Evolutionary conservation across 768 basidiomycete genomes (phyloP), one percentile per base, ranked within the genome.

Genomic region (Termitomyces bulborhizus): DNA sequence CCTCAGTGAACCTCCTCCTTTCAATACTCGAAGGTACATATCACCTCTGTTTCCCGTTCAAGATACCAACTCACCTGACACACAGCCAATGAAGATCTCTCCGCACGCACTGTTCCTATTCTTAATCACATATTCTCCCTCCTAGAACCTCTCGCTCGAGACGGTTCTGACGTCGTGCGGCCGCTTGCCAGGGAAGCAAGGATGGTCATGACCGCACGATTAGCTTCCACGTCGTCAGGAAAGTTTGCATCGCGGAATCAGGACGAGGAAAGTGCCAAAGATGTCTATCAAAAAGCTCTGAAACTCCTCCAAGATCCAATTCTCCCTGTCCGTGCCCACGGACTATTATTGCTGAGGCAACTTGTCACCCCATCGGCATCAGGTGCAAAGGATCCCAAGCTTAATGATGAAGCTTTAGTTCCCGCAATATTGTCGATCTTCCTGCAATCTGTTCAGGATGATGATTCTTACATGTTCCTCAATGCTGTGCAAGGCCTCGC

Each of bases 381-480:
- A 8, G 61, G 58, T 12, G 41, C 63, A 29, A 53, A 60, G 16
- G 65, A 64, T 6, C 57, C 62, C 26, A 61, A 63, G 60, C 66
- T 62, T 58, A 57, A 64, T 12, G 83, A 89, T 61, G 70, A 75
- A 3, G 86, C 88, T 0, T 73, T 98, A 26, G 69, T 85, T 15
- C 93, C 93, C 6, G 88, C 86, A 0, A 90, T 98, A 60, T 71
- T 94, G 45, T 88, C 89, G 29, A 87, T 97, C 53, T 96, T 98
- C 67, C 68, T 95, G 58, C 84, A 90, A 64, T 80, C 85, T 0
- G 70, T 95, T 5, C 88, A 92, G 64, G 93, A 97, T 57, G 89
- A 94, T 39, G 96, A 98, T 64, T 93, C 91, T n/a, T 98, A 93
- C 68, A 84, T 98, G 53, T 98, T 93, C 65, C 73, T 98, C 51